Evolutionary conservation across 2,329 filamentous ascomycete species (phyloP).

Genomic region (Talaromyces sp.): DNA sequence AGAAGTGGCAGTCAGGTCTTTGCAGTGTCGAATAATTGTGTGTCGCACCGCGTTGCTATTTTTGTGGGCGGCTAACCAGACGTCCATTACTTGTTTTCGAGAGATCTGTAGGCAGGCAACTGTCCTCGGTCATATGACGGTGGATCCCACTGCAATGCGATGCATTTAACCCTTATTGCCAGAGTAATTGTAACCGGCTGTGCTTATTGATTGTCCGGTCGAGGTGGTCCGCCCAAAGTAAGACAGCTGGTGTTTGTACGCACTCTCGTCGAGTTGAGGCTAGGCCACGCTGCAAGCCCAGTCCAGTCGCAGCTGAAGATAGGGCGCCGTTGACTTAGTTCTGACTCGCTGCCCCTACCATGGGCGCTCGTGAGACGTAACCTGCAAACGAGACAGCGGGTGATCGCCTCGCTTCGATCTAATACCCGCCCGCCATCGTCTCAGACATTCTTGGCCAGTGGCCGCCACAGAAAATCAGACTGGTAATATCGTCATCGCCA

Average conservation of each 20-base stretch:
- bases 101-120: background rate
- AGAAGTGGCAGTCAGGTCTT: background rate
- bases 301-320: background rate
- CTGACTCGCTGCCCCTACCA: background rate
- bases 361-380: background rate
- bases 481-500: background rate
- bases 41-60: background rate
- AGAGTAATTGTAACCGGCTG: background rate
- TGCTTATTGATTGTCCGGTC: background rate
- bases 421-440: background rate
- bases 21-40: background rate
- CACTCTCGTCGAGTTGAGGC: background rate
- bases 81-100: background rate
- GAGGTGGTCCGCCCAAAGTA: background rate
- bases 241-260: background rate
- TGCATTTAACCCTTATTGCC: background rate
- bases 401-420: background rate
- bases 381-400: background rate
- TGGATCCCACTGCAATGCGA: background rate
- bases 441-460: background rate
- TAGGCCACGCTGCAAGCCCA: background rate
- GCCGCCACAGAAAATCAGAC: background rate
- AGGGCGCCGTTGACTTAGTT: background rate
- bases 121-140: background rate
- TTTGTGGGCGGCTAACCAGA: background rate